A percentile compares a stretch with the other conserved stretches of the same genome.
These are phyloP conservation scores for Amaranthus hypochondriacus DNA, from an alignment of 148 eudicot species.

Conservation along the genomic window DNA sequence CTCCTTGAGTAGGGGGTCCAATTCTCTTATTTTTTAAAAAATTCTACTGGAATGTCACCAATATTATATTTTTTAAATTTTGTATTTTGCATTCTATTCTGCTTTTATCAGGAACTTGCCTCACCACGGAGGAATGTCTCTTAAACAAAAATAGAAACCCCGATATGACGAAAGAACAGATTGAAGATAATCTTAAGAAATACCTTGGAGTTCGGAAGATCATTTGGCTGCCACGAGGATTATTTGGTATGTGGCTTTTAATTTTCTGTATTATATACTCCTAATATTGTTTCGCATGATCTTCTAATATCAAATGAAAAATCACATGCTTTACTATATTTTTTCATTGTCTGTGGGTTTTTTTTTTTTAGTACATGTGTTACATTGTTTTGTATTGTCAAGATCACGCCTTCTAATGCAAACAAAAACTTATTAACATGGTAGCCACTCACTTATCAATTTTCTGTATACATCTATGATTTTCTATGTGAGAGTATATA, in stretches of 20 bases:
- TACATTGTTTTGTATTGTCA: background rate
- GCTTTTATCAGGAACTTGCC: constrained; percentile 74
- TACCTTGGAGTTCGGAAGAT: constrained; percentile 83
- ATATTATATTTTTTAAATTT: background rate
- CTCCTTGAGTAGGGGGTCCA: background rate
- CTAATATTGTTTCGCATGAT: background rate
- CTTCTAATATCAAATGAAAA: background rate
- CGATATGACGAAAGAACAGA: constrained; percentile 64
- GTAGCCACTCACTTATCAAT: no score
- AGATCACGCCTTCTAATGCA: background rate
- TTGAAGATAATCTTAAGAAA: constrained; percentile 79
- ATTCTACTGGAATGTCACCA: background rate
- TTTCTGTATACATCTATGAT: background rate
- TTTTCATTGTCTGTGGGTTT: background rate
- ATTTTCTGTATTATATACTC: background rate
- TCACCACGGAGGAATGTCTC: constrained; percentile 96
- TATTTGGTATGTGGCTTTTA: constrained; percentile 47
- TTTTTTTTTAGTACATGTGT: background rate
- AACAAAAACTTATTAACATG: background rate
- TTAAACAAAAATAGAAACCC: constrained; percentile 90
- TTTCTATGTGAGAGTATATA: background rate
- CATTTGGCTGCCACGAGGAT: constrained; percentile 91
- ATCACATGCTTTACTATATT: background rate
- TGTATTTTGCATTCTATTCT: background rate
- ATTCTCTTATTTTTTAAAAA: background rate